These are phyloP conservation scores for Thermoascus crustaceus DNA, from an alignment of 2,329 filamentous ascomycete species.

Conservation along the genomic window DNA sequence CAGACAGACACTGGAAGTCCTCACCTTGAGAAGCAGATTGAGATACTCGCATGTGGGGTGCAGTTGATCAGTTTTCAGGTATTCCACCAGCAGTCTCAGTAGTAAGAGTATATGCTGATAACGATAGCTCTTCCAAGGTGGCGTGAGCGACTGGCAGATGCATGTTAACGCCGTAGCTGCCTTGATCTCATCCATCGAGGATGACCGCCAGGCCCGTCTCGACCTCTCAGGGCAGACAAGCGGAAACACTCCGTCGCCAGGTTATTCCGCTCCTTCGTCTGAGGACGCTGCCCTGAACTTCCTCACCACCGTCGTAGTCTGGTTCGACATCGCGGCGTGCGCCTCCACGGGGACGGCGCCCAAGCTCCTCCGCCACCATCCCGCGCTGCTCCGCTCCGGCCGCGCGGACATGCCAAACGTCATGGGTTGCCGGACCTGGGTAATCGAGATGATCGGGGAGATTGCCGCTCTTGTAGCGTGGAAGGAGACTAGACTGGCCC, in stretches of 20 bases:
- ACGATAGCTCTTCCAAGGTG: conserved; percentile 10
- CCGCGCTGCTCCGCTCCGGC: conserved; percentile 3
- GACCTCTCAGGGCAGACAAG: neutral
- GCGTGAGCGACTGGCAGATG: conserved; percentile 11
- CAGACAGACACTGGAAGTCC: conserved; percentile 3
- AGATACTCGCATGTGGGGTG: conserved; percentile 10
- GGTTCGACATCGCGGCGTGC: conserved; percentile 11
- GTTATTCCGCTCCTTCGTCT: neutral
- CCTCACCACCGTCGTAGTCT: conserved; percentile 8
- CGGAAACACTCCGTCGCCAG: neutral
- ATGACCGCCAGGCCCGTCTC: neutral
- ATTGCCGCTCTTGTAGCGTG: conserved; percentile 7
- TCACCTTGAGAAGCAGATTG: conserved; percentile 6
- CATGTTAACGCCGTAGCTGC: conserved; percentile 11
- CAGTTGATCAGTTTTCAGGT: conserved; percentile 13
- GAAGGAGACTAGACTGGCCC: conserved; percentile 3
- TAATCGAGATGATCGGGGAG: conserved; percentile 9
- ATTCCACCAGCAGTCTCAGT: neutral
- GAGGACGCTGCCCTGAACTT: conserved; percentile 9
- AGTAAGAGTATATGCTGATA: neutral
- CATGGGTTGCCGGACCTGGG: conserved; percentile 10
- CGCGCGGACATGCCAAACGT: conserved; percentile 7
- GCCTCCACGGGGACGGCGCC: conserved; percentile 9
- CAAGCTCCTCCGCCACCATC: conserved; percentile 4
- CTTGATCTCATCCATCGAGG: conserved; percentile 4